phyloP scores from a whole-genome alignment of 179 eudicot species.

The Nepenthes alata region DNA sequence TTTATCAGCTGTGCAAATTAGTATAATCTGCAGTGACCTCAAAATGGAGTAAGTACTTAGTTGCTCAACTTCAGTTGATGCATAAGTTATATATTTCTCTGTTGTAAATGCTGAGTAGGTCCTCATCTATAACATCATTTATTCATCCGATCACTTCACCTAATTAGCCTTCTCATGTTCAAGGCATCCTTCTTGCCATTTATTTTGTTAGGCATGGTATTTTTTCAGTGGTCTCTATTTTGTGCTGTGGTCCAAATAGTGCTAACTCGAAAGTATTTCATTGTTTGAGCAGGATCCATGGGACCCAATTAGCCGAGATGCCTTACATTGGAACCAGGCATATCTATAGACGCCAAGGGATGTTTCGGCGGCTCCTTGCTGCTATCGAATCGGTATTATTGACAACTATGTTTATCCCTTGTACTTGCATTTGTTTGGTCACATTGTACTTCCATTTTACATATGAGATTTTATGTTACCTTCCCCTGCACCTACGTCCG shows the following conservation, averaged over 20 bases:
- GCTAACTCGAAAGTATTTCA: not conserved
- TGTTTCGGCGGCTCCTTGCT: slow-evolving; percentile 80
- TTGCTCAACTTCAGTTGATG: too few relatives aligned
- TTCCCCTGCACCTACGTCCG: too few relatives aligned
- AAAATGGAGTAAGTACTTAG: too few relatives aligned
- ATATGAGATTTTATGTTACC: too few relatives aligned
- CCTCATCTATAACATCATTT: too few relatives aligned
- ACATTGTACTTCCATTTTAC: too few relatives aligned
- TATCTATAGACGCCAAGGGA: slow-evolving; percentile 93
- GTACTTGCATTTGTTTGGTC: not conserved
- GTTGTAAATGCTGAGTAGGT: too few relatives aligned
- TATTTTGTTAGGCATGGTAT: not conserved
- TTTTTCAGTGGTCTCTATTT: not conserved
- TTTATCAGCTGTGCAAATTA: too few relatives aligned
- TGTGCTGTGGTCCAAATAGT: not conserved
- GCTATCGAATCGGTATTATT: slow-evolving; percentile 70
- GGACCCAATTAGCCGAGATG: slow-evolving; percentile 87
- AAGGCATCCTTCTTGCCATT: not conserved
- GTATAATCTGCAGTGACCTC: too few relatives aligned
- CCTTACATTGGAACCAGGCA: slow-evolving; percentile 95
- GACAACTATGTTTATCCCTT: not conserved
- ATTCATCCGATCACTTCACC: not conserved
- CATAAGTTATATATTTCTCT: too few relatives aligned
- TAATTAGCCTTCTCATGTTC: not conserved
- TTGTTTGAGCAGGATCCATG: slow-evolving; percentile 51